These are phyloP conservation scores for Galerina sulciceps DNA, from an alignment of 768 basidiomycete genomes.

Conservation along the genomic window DNA sequence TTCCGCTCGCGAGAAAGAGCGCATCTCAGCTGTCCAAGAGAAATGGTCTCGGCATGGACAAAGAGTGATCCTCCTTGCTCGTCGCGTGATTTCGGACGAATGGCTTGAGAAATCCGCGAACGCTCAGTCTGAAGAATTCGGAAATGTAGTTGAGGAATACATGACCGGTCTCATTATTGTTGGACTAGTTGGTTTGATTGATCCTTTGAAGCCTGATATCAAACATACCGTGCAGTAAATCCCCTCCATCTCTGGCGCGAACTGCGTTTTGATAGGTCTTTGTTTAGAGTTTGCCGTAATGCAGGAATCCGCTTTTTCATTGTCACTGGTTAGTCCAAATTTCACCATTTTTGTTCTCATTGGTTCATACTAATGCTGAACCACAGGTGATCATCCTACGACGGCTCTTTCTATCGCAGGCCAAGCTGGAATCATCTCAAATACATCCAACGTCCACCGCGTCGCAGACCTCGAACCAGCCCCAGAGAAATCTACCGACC, in stretches of 20 bases:
- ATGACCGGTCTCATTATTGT: conserved; percentile 54
- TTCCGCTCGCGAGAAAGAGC: conserved; percentile 24
- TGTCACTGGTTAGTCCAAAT: conserved; percentile 48
- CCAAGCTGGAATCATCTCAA: conserved; percentile 61
- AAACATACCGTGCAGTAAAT: conserved; percentile 46
- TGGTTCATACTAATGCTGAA: not conserved
- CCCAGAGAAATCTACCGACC: conserved; percentile 15
- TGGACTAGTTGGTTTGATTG: conserved; percentile 63
- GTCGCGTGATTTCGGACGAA: conserved; percentile 39
- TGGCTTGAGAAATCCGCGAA: conserved; percentile 34
- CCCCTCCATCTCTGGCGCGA: not conserved
- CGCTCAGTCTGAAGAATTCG: conserved; percentile 40
- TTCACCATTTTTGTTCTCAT: not conserved
- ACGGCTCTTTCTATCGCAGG: conserved; percentile 68
- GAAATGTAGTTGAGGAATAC: conserved; percentile 43
- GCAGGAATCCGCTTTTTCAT: conserved; percentile 69
- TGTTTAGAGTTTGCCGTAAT: conserved; percentile 42
- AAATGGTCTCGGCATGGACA: conserved; percentile 57
- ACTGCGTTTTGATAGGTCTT: not conserved
- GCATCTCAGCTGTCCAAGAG: conserved; percentile 43
- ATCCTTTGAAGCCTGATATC: conserved; percentile 62
- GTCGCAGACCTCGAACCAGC: conserved; percentile 39
- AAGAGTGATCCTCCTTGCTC: conserved; percentile 65
- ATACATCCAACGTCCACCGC: conserved; percentile 38
- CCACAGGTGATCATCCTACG: conserved; percentile 54